A percentile compares a stretch with the other conserved stretches of the same genome.
Evolutionary conservation across 495 filamentous ascomycete species (phyloP).

Genomic region (Ramalina intermedia): DNA sequence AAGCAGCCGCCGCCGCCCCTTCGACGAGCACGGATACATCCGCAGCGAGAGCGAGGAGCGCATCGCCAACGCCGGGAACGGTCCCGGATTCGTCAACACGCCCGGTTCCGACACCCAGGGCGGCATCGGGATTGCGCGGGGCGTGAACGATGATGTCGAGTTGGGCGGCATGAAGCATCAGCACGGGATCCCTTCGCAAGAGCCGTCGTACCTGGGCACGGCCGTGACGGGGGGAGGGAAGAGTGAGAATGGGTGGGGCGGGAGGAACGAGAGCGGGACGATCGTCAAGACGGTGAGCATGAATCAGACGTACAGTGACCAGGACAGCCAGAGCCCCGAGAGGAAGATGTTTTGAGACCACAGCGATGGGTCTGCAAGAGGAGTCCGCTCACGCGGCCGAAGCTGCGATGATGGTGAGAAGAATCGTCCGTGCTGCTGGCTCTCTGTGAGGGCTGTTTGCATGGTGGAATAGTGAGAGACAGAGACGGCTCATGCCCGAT

Average conservation of each 20-base stretch:
- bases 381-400: too few relatives aligned
- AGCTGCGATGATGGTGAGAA: too few relatives aligned
- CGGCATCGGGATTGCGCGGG: background rate
- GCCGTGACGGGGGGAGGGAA: background rate
- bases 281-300: slow-evolving; percentile 13
- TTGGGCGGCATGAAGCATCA: background rate
- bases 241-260: background rate
- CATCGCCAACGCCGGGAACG: slow-evolving; percentile 5
- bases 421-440: too few relatives aligned
- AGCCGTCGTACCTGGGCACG: background rate
- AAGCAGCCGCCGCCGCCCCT: background rate
- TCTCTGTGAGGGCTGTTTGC: too few relatives aligned
- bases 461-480: too few relatives aligned
- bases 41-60: slow-evolving; percentile 13
- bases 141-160: background rate
- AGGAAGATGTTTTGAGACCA: too few relatives aligned
- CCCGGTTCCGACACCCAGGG: background rate
- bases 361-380: too few relatives aligned
- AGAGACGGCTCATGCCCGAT: too few relatives aligned
- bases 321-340: background rate
- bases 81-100: background rate
- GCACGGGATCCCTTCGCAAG: background rate
- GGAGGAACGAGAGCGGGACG: slow-evolving; percentile 2
- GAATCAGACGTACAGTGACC: slow-evolving; percentile 3
- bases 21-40: slow-evolving; percentile 10